Conservation (phyloP, 495 filamentous ascomycete genomes). For the Pyronema domesticum region DNA sequence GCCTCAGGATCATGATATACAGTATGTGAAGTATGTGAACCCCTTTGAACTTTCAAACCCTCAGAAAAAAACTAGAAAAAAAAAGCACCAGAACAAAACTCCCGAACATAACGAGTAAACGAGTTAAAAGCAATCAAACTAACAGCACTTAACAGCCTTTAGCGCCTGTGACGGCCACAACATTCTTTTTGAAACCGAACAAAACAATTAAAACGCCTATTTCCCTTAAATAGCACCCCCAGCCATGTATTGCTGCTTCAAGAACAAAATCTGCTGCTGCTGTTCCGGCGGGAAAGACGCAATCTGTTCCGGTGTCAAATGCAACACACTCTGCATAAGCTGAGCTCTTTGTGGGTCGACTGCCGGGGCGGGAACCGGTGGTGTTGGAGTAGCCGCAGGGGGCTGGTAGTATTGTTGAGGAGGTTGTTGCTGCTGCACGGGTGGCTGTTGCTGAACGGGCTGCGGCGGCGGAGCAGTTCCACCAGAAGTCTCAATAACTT, state of each 20-base stretch:
- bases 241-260: constrained; percentile 19
- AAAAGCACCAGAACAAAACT: too few relatives aligned
- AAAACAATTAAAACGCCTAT: too few relatives aligned
- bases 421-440: background rate
- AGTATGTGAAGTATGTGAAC: too few relatives aligned
- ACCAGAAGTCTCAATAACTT: constrained; percentile 22
- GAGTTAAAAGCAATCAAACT: too few relatives aligned
- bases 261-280: constrained; percentile 23
- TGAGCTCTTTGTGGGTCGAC: constrained; percentile 3
- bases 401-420: constrained; percentile 10
- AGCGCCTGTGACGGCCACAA: too few relatives aligned
- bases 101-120: too few relatives aligned
- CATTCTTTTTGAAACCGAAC: too few relatives aligned
- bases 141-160: too few relatives aligned
- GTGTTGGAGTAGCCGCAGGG: constrained; percentile 7
- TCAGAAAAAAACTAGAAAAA: too few relatives aligned
- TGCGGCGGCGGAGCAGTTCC: constrained; percentile 13
- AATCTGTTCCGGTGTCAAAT: constrained; percentile 23
- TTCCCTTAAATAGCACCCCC: constrained; percentile 6
- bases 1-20: too few relatives aligned
- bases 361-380: constrained; percentile 3
- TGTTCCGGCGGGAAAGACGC: constrained; percentile 20
- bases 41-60: too few relatives aligned
- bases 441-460: background rate
- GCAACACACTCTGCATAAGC: constrained; percentile 24